Base-by-base conservation (phyloP, 2,329 filamentous ascomycete genomes). In the Ophiocordyceps australis region DNA sequence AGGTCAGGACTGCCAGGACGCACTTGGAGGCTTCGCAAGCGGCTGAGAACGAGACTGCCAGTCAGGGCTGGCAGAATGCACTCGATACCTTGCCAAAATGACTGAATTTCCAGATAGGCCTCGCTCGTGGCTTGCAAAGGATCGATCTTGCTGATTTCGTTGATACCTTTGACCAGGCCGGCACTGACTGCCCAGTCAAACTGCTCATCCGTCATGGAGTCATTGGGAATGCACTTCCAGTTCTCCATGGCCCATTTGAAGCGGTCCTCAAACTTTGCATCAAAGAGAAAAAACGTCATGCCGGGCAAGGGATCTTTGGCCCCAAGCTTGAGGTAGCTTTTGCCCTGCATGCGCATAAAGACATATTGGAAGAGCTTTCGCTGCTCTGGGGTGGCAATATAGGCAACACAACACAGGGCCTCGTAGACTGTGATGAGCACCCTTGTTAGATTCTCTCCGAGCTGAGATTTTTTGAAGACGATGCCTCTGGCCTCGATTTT, bases 181-280 rank as follows among this genome's bases (percentile, higher is more conserved):
- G 79, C 74, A 34, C 74, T 73, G 21, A 94, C 71, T 9, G 80
- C 79, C 75, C 79, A 91, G 22, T 93, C 79, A 43, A 93, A 95
- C 35, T 89, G 78, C 19, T 71, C 62, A 8, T 65, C 57, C 1
- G 74, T 71, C 26, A 91, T 62, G 13, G 55, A 52, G 15, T 62
- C 56, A 9, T 68, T 61, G 24, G 65, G 59, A 34, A 78, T 65
- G 16, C 43, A 42, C 29, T 51, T 49, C 43, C 49, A 54, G 25
- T 54, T 54, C 13, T 48, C 45, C 28, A 39, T 38, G 8, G 50
- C 50, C 50, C 50, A 54, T 18, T 35, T 42, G 17, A 49, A 46
- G 12, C 49, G 48, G 33, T 86, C 71, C 17, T 67, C 55, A 35
- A 79, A 74, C 24, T 43, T 49, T 13, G 46, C 39, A 20, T 54